These are phyloP conservation scores for Adansonia grandidieri DNA, from an alignment of 441 rosid species.

Conservation along the genomic window DNA sequence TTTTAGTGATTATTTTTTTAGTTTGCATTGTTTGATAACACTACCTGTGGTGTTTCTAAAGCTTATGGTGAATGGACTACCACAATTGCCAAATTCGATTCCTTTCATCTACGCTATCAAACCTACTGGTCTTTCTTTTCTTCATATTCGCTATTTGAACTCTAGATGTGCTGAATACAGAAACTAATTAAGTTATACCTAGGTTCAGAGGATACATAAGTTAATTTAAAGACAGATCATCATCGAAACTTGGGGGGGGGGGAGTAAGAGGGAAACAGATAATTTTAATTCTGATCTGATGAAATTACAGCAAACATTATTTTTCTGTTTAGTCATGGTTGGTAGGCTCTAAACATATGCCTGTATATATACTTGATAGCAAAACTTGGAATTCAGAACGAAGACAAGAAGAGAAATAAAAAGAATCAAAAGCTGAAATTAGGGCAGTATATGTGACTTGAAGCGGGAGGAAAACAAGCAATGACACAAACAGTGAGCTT, in stretches of 20 bases:
- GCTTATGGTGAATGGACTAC: background rate
- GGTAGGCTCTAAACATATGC: background rate
- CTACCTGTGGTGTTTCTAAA: background rate
- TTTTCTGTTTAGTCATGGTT: background rate
- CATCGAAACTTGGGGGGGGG: too few species aligned
- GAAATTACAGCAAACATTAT: background rate
- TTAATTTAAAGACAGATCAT: too few species aligned
- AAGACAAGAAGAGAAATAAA: conserved; percentile 3
- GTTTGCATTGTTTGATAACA: background rate
- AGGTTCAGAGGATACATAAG: background rate
- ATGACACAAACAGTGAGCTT: conserved; percentile 41
- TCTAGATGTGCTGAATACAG: background rate
- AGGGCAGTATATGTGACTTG: conserved; percentile 35
- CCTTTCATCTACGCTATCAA: background rate
- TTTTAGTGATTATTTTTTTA: background rate
- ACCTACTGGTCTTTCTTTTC: background rate
- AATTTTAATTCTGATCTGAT: background rate
- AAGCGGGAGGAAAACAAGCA: conserved; percentile 44
- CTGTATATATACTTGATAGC: conserved; percentile 24
- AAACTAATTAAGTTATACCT: background rate
- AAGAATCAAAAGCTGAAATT: conserved; percentile 37
- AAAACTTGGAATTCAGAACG: conserved; percentile 1
- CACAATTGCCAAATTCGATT: background rate
- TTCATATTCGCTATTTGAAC: background rate
- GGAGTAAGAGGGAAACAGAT: too few species aligned